Base-by-base conservation (phyloP, 78 protist species). In the Pigoraptor vietnamica region DNA sequence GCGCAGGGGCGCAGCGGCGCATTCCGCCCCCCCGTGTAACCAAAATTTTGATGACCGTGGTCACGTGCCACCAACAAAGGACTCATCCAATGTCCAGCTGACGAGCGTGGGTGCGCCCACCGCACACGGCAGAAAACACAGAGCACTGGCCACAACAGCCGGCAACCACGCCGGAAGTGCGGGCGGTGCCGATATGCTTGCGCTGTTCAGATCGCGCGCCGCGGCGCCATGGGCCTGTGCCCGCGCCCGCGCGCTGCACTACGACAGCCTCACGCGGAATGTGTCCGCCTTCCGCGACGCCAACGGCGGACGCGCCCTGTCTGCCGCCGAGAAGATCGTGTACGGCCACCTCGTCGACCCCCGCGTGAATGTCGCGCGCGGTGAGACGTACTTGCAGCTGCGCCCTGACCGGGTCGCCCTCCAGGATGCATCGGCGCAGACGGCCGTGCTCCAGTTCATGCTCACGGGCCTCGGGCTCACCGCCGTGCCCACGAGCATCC, bases 381-480 rank as follows among this genome's bases (percentile, higher is more conserved):
- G 98, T 40, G 39, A 93, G 55, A 79, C 98, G 0, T 97, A 96
- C 92, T 94, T 97, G 37, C 55, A 48, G 48, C 93, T 96, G 37
- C 83, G 92, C 14, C 98, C 99, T 32, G 98, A 98, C 86, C 95
- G 98, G 34, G 98, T 98, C 36, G 98, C 98, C 81, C 93, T 96
- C 97, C 98, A 98, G 84, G 96, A 90, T 35, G 89, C 92, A 25
- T 90, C 90, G 1, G 94, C 95, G 14, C 93, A 92, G 90, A 98
- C 96, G 97, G 99, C 99, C 0, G 93, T 97, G 37, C 94, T 98
- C 81, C 99, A 98, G 94, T 98, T 98, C 89, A 98, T 98, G 95
- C 91, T 97, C 55, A 93, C 98, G 9, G 97, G 97, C 55, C 90
- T 95, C 87, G 95, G 93, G 40, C 95, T 81, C 36, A 89, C 96